Percentiles rank a stretch among this genome's conserved stretches.
Evolutionary conservation across 2,329 filamentous ascomycete species (phyloP).

Genomic region (Aspergillus pseudoterreus): DNA sequence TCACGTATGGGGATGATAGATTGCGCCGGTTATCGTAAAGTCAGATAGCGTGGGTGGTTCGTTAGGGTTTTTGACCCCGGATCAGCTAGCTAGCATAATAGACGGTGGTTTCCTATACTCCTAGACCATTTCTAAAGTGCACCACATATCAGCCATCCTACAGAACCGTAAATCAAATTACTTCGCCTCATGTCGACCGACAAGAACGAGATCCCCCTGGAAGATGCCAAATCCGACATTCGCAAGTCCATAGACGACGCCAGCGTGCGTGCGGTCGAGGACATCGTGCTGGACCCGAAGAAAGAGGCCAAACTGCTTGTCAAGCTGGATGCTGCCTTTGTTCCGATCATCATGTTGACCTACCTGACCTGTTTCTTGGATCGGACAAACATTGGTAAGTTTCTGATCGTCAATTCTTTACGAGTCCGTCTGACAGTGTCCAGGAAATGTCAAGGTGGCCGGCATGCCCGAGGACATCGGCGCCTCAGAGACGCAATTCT

Average conservation of each 20-base stretch:
- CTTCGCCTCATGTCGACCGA: neutral
- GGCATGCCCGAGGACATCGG: slow-evolving; percentile 47
- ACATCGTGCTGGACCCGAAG: slow-evolving; percentile 38
- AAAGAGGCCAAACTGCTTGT: slow-evolving; percentile 46
- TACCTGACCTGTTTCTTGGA: slow-evolving; percentile 56
- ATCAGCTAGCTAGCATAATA: neutral
- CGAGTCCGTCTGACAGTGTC: neutral
- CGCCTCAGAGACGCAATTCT: slow-evolving; percentile 41
- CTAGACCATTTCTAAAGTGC: too few relatives aligned
- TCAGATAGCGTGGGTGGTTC: neutral
- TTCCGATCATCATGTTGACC: slow-evolving; percentile 54
- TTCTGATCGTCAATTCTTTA: neutral
- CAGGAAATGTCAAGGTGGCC: slow-evolving; percentile 47
- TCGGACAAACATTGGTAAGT: slow-evolving; percentile 49
- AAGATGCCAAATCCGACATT: slow-evolving; percentile 7
- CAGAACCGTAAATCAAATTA: too few relatives aligned
- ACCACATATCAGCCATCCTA: too few relatives aligned
- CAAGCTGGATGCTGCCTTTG: slow-evolving; percentile 48
- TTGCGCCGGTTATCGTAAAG: neutral
- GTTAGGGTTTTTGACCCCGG: slow-evolving; percentile 3
- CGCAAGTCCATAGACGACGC: slow-evolving; percentile 14
- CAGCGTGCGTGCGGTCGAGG: slow-evolving; percentile 15
- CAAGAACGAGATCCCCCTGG: slow-evolving; percentile 1
- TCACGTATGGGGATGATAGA: neutral
- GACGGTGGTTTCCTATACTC: neutral